Evolutionary conservation across 306 rosid genomes (phyloP).

Genomic region (Glycine soja): DNA sequence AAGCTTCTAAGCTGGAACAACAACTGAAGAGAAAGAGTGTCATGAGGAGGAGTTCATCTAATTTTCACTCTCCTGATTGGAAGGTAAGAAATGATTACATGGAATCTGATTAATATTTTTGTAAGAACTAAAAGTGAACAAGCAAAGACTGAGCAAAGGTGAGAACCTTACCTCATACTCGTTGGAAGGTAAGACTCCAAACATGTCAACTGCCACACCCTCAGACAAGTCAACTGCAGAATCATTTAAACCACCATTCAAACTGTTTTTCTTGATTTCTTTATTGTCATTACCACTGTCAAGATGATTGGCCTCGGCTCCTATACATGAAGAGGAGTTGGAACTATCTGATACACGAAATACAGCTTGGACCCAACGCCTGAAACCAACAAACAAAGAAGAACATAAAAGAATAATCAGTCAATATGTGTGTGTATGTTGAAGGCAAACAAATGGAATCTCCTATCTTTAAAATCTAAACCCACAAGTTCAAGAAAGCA

Average conservation of each 20-base stretch:
- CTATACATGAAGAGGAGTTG: slow-evolving; percentile 45
- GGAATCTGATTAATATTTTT: background rate
- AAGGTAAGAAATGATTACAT: background rate
- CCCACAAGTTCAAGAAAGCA: slow-evolving; percentile 16
- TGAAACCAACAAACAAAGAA: slow-evolving; percentile 47
- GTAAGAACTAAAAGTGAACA: slow-evolving; percentile 30
- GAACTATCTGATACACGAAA: slow-evolving; percentile 62
- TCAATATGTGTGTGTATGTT: background rate
- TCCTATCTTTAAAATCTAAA: background rate
- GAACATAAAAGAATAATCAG: slow-evolving; percentile 12
- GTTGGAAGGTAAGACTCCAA: slow-evolving; percentile 65
- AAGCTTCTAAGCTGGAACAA: too few species aligned
- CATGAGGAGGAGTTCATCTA: too few species aligned
- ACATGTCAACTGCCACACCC: slow-evolving; percentile 82
- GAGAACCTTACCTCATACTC: slow-evolving; percentile 65
- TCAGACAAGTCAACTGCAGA: slow-evolving; percentile 77
- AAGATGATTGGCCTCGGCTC: slow-evolving; percentile 46
- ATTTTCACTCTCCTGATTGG: too few species aligned
- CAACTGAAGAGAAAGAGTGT: too few species aligned
- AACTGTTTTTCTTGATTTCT: slow-evolving; percentile 44
- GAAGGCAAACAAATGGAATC: slow-evolving; percentile 29
- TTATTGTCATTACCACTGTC: slow-evolving; percentile 40
- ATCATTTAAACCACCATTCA: slow-evolving; percentile 47
- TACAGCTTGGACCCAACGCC: slow-evolving; percentile 98
- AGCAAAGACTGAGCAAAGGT: slow-evolving; percentile 14